These are phyloP conservation scores for Mycena leptocephala DNA, from an alignment of 768 basidiomycete genomes.

Conservation along the genomic window DNA sequence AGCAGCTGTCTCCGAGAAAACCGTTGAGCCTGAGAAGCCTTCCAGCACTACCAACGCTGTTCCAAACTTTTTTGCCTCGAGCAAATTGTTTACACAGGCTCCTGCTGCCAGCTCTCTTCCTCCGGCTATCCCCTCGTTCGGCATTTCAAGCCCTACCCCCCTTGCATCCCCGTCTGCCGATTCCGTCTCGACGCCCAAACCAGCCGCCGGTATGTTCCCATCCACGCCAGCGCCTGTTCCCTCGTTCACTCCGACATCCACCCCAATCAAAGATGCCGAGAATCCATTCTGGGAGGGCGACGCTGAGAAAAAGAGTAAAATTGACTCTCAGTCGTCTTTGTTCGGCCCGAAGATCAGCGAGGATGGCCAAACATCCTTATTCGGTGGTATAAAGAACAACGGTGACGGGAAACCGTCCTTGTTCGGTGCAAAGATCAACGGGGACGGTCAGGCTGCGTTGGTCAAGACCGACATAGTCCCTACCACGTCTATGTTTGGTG, in stretches of 20 bases:
- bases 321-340: constrained; percentile 19
- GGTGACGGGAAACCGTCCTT: constrained; percentile 19
- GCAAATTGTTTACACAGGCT: constrained; percentile 63
- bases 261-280: constrained; percentile 57
- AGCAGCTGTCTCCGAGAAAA: constrained; percentile 1
- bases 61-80: constrained; percentile 78
- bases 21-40: constrained; percentile 7
- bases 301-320: constrained; percentile 34
- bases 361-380: constrained; percentile 12
- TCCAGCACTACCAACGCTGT: constrained; percentile 41
- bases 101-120: constrained; percentile 28
- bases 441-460: neutral
- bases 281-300: constrained; percentile 65
- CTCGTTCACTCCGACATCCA: constrained; percentile 29
- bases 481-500: constrained; percentile 14
- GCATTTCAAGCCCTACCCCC: constrained; percentile 41
- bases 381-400: constrained; percentile 10
- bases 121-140: constrained; percentile 34
- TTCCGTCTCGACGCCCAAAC: constrained; percentile 24
- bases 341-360: constrained; percentile 12
- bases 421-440: constrained; percentile 8
- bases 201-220: constrained; percentile 25
- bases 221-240: constrained; percentile 33
- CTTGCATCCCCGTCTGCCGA: constrained; percentile 35
- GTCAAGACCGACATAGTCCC: neutral